Evolutionary conservation across 2,329 filamentous ascomycete species (phyloP).

Genomic region (Nemania diffusa): DNA sequence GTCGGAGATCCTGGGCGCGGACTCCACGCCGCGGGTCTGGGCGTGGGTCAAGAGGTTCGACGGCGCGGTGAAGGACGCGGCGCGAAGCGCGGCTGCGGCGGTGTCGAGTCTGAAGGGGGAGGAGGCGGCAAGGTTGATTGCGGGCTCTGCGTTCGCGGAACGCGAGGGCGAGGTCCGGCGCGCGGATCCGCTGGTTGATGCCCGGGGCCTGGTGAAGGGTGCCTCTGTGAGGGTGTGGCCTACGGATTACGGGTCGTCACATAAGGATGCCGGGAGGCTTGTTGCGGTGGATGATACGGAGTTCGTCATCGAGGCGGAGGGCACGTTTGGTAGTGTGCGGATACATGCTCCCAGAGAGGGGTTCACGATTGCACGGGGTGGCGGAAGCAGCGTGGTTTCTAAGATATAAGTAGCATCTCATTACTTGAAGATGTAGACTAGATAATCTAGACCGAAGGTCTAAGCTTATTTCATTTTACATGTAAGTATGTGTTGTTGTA

Average conservation of each 20-base stretch:
- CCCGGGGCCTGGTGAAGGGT: constrained; percentile 63
- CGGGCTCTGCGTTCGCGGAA: constrained; percentile 59
- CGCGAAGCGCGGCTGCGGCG: constrained; percentile 50
- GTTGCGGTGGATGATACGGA: constrained; percentile 63
- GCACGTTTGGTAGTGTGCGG: constrained; percentile 57
- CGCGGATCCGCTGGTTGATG: constrained; percentile 61
- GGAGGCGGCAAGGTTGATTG: constrained; percentile 62
- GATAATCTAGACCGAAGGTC: not conserved
- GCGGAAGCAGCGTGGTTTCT: constrained; percentile 37
- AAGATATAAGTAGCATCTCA: constrained; percentile 40
- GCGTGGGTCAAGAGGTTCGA: constrained; percentile 74
- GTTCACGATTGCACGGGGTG: constrained; percentile 60
- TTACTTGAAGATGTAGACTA: not conserved
- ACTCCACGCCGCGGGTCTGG: constrained; percentile 68
- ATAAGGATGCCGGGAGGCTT: constrained; percentile 67
- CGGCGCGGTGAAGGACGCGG: constrained; percentile 56
- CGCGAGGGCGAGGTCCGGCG: constrained; percentile 46
- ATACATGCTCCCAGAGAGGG: constrained; percentile 71
- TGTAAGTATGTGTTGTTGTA: constrained; percentile 16
- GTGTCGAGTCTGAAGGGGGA: constrained; percentile 61
- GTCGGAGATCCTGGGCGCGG: constrained; percentile 60
- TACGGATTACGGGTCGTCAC: constrained; percentile 68
- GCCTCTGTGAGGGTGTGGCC: constrained; percentile 68
- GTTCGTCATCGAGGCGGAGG: constrained; percentile 66
- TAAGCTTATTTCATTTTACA: not conserved